Conservation (phyloP, 2,329 filamentous ascomycete genomes). For the Drechslerella dactyloides region DNA sequence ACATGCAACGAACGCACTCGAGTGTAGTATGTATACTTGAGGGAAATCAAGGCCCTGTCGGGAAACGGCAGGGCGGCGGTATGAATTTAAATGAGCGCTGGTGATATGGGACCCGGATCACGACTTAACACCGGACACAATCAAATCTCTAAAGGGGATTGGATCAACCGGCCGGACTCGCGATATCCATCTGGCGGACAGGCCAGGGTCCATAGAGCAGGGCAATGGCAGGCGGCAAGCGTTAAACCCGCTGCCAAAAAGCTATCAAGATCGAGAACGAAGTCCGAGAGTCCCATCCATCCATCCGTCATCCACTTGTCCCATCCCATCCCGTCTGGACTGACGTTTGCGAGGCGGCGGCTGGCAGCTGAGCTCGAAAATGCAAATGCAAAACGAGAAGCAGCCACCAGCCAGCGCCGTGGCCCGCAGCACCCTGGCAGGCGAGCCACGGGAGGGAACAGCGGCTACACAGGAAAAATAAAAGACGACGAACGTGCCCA, state of each 20-base stretch:
- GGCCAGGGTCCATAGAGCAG: no score
- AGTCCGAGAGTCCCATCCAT: neutral
- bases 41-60: neutral
- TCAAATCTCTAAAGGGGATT: no score
- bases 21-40: no score
- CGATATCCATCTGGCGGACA: no score
- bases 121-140: no score
- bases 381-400: constrained; percentile 1
- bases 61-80: neutral
- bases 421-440: constrained; percentile 20
- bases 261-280: neutral
- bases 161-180: neutral
- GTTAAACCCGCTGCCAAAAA: neutral
- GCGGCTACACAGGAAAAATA: constrained; percentile 50
- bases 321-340: no score
- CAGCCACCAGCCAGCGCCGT: no score
- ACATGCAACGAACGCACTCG: no score
- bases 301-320: no score
- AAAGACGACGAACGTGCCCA: no score
- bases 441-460: constrained; percentile 52
- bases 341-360: constrained; percentile 14
- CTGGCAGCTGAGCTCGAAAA: constrained; percentile 32
- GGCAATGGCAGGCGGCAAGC: constrained; percentile 4
- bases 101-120: no score
- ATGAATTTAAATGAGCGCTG: neutral